A percentile compares a stretch with the other conserved stretches of the same genome.
Conservation (phyloP, 2,329 filamentous ascomycete species). For the Fusarium albosuccineum region DNA sequence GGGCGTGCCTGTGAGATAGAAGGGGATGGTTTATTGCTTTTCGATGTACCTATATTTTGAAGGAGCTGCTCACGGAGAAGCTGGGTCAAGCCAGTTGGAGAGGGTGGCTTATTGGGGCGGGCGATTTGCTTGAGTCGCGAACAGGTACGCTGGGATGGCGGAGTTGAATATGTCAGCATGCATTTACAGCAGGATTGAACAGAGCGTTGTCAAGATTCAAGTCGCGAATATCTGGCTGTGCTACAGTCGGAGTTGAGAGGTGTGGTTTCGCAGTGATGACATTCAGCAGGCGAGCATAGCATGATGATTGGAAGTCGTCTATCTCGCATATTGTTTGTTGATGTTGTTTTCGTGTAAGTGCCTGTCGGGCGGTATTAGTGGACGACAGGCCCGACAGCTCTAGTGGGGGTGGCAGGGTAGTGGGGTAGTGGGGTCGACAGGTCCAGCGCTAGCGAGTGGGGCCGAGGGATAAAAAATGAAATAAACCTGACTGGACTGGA, state of each 20-base stretch:
- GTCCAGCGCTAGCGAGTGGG: conserved; percentile 21
- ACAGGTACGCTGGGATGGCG: background rate
- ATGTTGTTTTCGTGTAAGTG: conserved; percentile 25
- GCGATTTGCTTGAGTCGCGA: conserved; percentile 12
- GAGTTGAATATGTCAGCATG: conserved; percentile 3
- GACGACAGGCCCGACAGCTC: conserved; percentile 5
- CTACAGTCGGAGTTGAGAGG: no score
- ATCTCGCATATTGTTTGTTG: background rate
- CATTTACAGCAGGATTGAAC: background rate
- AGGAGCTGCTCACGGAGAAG: background rate
- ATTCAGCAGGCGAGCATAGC: background rate
- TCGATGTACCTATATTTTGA: conserved; percentile 28
- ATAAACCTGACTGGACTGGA: conserved; percentile 5
- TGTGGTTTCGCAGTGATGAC: background rate
- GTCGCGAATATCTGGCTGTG: background rate
- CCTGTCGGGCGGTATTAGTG: conserved; percentile 1
- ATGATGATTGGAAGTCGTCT: background rate
- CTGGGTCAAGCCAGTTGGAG: background rate
- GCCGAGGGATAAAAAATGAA: conserved; percentile 3
- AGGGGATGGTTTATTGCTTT: conserved; percentile 16
- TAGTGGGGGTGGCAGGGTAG: conserved; percentile 12
- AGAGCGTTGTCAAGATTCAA: background rate
- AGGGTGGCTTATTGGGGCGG: background rate
- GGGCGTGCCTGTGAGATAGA: conserved; percentile 7
- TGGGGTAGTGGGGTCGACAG: background rate